Conservation (phyloP, 208 protist species). For the Wallacemonas sp. region DNA sequence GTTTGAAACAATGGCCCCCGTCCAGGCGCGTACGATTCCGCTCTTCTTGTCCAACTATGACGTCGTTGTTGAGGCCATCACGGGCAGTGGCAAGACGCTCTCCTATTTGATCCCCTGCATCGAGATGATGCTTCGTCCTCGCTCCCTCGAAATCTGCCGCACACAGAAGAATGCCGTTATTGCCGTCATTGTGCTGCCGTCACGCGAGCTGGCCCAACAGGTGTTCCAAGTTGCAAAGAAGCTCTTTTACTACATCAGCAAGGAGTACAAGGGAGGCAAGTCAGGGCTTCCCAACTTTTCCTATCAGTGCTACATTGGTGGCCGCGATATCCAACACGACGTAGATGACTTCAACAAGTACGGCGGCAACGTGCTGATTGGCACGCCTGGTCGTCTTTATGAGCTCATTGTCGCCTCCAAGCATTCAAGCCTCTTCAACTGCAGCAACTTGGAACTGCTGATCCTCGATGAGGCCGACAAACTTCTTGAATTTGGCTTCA, state of each 20-base stretch:
- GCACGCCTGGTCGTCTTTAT: slow-evolving; percentile 89
- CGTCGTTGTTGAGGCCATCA: slow-evolving; percentile 93
- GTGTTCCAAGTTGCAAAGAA: slow-evolving; percentile 75
- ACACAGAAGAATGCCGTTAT: slow-evolving; percentile 77
- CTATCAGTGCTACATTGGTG: slow-evolving; percentile 91
- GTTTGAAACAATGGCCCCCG: slow-evolving; percentile 89
- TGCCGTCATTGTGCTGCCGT: slow-evolving; percentile 89
- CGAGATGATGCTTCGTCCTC: slow-evolving; percentile 80
- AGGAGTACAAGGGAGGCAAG: slow-evolving; percentile 44
- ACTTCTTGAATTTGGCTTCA: slow-evolving; percentile 93
- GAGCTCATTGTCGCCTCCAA: slow-evolving; percentile 91
- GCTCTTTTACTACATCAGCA: slow-evolving; percentile 75
- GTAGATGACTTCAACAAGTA: slow-evolving; percentile 75
- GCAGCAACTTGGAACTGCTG: slow-evolving; percentile 86
- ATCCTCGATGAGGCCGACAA: slow-evolving; percentile 94
- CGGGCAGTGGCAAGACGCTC: slow-evolving; percentile 94
- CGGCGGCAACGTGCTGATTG: slow-evolving; percentile 89
- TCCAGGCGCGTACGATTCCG: slow-evolving; percentile 92
- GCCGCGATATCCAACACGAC: slow-evolving; percentile 79
- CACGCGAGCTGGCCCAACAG: slow-evolving; percentile 95
- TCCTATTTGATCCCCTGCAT: slow-evolving; percentile 91
- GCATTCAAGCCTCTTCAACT: slow-evolving; percentile 70
- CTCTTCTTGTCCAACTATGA: slow-evolving; percentile 90
- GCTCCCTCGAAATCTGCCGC: slow-evolving; percentile 44
- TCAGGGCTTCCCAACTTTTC: slow-evolving; percentile 57